Evolutionary conservation across 73 alveolate genomes (phyloP).

Genomic region (Stentor roeselii): DNA sequence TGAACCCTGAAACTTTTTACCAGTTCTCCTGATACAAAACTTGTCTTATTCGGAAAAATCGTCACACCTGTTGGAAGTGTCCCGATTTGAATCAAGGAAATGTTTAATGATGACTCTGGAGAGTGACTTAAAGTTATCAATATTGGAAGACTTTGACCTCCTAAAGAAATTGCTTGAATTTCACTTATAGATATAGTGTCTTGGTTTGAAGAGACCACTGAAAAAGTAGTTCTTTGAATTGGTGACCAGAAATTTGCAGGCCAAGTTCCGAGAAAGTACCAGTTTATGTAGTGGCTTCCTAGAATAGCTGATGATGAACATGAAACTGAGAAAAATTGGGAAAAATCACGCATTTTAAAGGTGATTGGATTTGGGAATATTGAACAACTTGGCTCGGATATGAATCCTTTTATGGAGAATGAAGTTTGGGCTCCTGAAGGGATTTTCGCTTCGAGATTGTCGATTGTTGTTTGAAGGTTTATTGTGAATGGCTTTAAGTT

Average conservation of each 20-base stretch:
- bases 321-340: slow-evolving; percentile 6
- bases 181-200: not conserved
- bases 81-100: not conserved
- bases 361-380: not conserved
- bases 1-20: not conserved
- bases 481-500: not conserved
- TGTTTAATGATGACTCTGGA: not conserved
- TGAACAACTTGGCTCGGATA: not conserved
- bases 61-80: not conserved
- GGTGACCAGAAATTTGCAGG: slow-evolving; percentile 24
- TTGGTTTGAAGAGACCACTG: not conserved
- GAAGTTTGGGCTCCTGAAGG: not conserved
- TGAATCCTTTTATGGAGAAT: not conserved
- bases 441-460: not conserved
- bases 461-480: not conserved
- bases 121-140: not conserved
- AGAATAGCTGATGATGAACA: not conserved
- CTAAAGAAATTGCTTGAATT: not conserved
- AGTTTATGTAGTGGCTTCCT: not conserved
- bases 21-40: not conserved
- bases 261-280: slow-evolving; percentile 16
- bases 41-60: not conserved
- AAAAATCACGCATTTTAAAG: not conserved
- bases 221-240: not conserved
- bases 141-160: slow-evolving; percentile 20